Conservation (phyloP, 805 yeast genomes). For the Kuraishia hungarica region DNA sequence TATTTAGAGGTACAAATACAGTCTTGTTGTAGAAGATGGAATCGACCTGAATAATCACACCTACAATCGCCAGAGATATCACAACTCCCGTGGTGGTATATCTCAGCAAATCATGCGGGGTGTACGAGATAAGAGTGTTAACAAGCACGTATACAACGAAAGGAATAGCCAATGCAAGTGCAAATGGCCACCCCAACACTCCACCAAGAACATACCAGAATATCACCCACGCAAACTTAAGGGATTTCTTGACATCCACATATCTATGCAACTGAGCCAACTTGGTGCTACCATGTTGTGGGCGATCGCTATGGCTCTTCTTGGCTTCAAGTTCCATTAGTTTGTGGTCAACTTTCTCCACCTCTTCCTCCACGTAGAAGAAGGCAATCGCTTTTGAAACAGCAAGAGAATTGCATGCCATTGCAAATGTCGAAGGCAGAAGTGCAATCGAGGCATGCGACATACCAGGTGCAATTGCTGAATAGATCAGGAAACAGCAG, state of each 20-base stretch:
- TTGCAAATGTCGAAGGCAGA: slow-evolving; percentile 75
- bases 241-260: neutral
- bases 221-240: slow-evolving; percentile 22
- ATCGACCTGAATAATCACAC: slow-evolving; percentile 33
- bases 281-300: neutral
- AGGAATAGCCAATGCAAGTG: slow-evolving; percentile 56
- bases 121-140: slow-evolving; percentile 5
- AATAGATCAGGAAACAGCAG: slow-evolving; percentile 44
- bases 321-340: neutral
- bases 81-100: slow-evolving; percentile 4
- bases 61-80: slow-evolving; percentile 6
- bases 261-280: neutral
- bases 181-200: slow-evolving; percentile 88
- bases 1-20: slow-evolving; percentile 71
- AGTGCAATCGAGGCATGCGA: slow-evolving; percentile 83
- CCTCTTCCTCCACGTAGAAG: neutral
- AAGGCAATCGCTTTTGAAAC: neutral
- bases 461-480: slow-evolving; percentile 69
- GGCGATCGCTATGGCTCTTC: neutral
- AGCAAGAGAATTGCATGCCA: slow-evolving; percentile 41
- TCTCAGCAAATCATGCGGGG: neutral
- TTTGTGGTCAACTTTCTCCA: neutral
- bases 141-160: slow-evolving; percentile 29
- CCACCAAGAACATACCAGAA: slow-evolving; percentile 57
- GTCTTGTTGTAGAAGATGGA: slow-evolving; percentile 50